Conservation (phyloP, 768 basidiomycete genomes). For the Naganishia randhawae region DNA sequence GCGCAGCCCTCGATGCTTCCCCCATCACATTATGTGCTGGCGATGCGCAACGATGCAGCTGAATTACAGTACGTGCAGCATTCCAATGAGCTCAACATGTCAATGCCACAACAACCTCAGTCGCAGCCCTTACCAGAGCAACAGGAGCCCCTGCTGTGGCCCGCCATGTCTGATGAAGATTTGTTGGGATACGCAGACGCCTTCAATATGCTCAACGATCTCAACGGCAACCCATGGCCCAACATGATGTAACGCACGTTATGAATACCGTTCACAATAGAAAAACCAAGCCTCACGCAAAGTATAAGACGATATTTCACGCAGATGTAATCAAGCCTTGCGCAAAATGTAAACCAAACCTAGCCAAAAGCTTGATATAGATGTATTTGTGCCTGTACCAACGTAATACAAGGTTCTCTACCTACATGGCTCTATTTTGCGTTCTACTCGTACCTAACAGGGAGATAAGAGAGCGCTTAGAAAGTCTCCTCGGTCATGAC, state of each 20-base stretch:
- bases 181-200: slow-evolving; percentile 17
- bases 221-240: slow-evolving; percentile 15
- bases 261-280: not conserved
- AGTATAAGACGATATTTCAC: too few species aligned
- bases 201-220: slow-evolving; percentile 4
- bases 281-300: not conserved
- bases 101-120: not conserved
- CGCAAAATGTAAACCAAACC: not conserved
- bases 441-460: not conserved
- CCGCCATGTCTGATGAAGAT: slow-evolving; percentile 13
- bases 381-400: slow-evolving; percentile 5
- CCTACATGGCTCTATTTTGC: not conserved
- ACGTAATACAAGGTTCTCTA: not conserved
- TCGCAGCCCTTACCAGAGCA: not conserved
- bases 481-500: slow-evolving; percentile 48
- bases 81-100: not conserved
- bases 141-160: not conserved
- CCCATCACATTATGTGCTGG: slow-evolving; percentile 19
- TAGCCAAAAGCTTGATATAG: not conserved
- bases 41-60: not conserved
- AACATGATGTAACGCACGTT: not conserved
- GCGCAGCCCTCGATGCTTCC: not conserved
- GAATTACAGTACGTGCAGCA: slow-evolving; percentile 14
- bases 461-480: slow-evolving; percentile 31
- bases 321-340: not conserved